Evolutionary conservation across 768 basidiomycete species (phyloP), one percentile per base, ranked within the genome.

Genomic region (Pluteus cervinus): DNA sequence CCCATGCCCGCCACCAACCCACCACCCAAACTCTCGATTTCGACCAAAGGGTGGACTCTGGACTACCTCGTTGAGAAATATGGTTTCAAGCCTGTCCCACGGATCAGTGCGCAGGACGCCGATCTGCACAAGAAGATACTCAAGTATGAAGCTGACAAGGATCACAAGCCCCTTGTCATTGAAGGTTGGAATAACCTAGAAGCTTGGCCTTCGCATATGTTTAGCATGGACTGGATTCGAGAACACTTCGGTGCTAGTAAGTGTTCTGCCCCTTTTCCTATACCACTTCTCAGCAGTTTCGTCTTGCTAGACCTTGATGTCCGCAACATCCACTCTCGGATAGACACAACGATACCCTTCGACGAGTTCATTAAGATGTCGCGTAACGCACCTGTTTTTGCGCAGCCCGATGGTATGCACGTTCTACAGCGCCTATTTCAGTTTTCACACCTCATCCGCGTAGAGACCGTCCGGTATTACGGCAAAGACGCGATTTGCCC

Each of bases 401-500:
- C 62, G 2, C 45, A 42, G 9, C 49, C 61, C 21, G 59, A 61
- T 43, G 75, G 75, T 71, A 49, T 4, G 29, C 7, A 24, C 25
- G 29, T 29, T 44, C 22, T n/a, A 33, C 14, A 4, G 23, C 31
- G 25, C 30, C 29, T 39, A 28, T 22, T 12, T 7, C 14, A 15
- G 22, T 30, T 11, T 26, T 41, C 32, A 42, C 21, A n/a, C 15
- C 6, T 24, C 7, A 37, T 37, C 26, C 16, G 14, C 40, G 11
- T 45, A 85, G 81, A 83, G 46, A 48, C 53, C 7, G 72, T 77
- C 49, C 64, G 83, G 20, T 62, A 79, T 7, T 90, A 91, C 48
- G 86, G 83, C 15, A 90, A 90, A 51, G 88, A 91, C 49, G 69
- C 72, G 1, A 64, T 71, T 8, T 89, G 86, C 53, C 88, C 88